Evolutionary conservation across 2,329 filamentous ascomycete species (phyloP).

Genomic region (Colletotrichum sojae): DNA sequence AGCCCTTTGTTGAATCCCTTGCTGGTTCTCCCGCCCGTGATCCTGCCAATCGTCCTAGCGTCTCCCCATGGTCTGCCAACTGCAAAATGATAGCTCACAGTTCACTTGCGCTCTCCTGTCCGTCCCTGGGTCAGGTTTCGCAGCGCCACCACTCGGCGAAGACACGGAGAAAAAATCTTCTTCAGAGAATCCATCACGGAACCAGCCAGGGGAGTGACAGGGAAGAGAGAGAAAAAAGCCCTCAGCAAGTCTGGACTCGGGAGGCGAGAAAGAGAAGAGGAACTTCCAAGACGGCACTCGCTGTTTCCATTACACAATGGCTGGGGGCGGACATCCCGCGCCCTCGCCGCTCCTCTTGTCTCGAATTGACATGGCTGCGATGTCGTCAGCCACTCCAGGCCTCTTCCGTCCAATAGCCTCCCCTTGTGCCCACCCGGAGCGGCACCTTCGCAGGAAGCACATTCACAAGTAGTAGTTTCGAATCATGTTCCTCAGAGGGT

Average conservation of each 20-base stretch:
- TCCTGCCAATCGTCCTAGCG: not conserved
- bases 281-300: conserved; percentile 26
- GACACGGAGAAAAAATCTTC: not conserved
- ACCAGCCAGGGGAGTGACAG: conserved; percentile 3
- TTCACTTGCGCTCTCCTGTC: not conserved
- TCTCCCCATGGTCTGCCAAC: not conserved
- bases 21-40: too few relatives aligned
- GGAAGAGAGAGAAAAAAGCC: conserved; percentile 1
- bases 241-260: conserved; percentile 46
- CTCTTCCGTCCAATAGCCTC: conserved; percentile 34
- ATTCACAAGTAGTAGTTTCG: conserved; percentile 7
- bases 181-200: conserved; percentile 1
- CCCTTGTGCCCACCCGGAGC: conserved; percentile 12
- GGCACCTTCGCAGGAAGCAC: not conserved
- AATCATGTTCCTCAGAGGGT: conserved; percentile 18
- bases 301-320: conserved; percentile 41
- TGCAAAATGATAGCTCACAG: conserved; percentile 7
- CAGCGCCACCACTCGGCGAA: conserved; percentile 28
- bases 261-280: not conserved
- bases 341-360: conserved; percentile 23
- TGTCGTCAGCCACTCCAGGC: conserved; percentile 40
- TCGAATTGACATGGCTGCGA: conserved; percentile 40
- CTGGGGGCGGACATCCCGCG: conserved; percentile 33
- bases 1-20: not conserved
- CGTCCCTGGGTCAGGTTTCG: conserved; percentile 1